Percentiles rank a stretch among this genome's conserved stretches.
phyloP scores from a whole-genome alignment of 441 rosid genomes.

The Capsella rubella region DNA sequence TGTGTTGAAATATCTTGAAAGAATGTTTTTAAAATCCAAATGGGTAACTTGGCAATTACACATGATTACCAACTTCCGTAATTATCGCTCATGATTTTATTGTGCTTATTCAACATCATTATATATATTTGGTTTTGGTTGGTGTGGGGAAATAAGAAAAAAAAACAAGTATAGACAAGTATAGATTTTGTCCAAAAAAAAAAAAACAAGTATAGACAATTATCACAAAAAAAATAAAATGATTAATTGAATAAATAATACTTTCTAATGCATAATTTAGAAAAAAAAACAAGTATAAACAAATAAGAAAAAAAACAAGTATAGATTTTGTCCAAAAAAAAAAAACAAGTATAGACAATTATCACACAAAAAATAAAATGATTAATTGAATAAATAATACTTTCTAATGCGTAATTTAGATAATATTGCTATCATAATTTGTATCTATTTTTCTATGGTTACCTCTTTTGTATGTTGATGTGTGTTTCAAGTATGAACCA shows the following conservation, averaged over 20 bases:
- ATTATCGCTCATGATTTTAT: conserved; percentile 36
- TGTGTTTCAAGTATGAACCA: conserved; percentile 31
- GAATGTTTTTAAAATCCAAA: conserved; percentile 32
- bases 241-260: not conserved
- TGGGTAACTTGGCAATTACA: conserved; percentile 7
- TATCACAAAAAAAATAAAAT: not conserved
- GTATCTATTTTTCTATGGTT: too few relatives aligned
- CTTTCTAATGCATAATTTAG: conserved; percentile 19
- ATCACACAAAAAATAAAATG: not conserved
- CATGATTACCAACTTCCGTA: conserved; percentile 39
- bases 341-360: not conserved
- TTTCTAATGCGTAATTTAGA: conserved; percentile 25
- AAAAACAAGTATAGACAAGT: not conserved
- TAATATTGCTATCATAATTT: not conserved
- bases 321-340: not conserved
- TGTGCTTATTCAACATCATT: conserved; percentile 25
- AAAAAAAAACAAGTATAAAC: not conserved
- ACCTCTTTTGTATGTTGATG: conserved; percentile 8
- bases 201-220: not conserved
- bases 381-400: not conserved
- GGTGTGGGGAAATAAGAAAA: not conserved
- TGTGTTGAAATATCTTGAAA: conserved; percentile 11
- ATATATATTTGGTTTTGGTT: not conserved
- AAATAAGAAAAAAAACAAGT: not conserved
- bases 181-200: too few relatives aligned